These are phyloP conservation scores for Pholiota molesta DNA, from an alignment of 768 basidiomycete genomes.

Conservation along the genomic window DNA sequence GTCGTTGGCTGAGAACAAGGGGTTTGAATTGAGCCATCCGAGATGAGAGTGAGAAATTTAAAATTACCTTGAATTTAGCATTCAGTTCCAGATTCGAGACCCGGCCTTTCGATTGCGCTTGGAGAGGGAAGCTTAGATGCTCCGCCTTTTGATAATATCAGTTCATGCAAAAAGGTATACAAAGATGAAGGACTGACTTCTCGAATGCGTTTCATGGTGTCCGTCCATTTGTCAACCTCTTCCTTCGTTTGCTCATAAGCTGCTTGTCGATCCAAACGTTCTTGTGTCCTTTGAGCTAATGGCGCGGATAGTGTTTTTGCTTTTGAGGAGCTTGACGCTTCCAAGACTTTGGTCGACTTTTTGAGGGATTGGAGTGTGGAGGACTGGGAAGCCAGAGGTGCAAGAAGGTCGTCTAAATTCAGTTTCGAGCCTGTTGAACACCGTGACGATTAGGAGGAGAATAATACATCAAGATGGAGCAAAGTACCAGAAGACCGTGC, in stretches of 20 bases:
- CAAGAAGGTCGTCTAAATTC: slow-evolving; percentile 73
- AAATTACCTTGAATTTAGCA: slow-evolving; percentile 80
- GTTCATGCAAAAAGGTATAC: background rate
- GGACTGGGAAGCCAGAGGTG: slow-evolving; percentile 66
- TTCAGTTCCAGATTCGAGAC: slow-evolving; percentile 75
- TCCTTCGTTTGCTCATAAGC: slow-evolving; percentile 93
- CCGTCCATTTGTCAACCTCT: slow-evolving; percentile 93
- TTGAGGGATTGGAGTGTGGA: slow-evolving; percentile 68
- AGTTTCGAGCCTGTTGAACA: slow-evolving; percentile 61
- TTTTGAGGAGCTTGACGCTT: slow-evolving; percentile 50
- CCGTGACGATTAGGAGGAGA: slow-evolving; percentile 5
- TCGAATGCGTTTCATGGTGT: slow-evolving; percentile 88
- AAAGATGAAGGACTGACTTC: slow-evolving; percentile 52
- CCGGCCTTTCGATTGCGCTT: slow-evolving; percentile 56
- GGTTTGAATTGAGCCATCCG: background rate
- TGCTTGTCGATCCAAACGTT: slow-evolving; percentile 89
- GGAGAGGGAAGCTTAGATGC: slow-evolving; percentile 85
- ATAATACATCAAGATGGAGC: background rate
- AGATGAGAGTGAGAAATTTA: background rate
- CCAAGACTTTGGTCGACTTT: slow-evolving; percentile 68
- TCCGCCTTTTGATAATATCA: slow-evolving; percentile 58
- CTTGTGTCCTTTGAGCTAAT: slow-evolving; percentile 83
- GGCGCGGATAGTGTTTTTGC: slow-evolving; percentile 77
- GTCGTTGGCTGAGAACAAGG: slow-evolving; percentile 68
- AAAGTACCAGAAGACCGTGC: slow-evolving; percentile 51